These are phyloP conservation scores for Pichia nanzhaoensis DNA, from an alignment of 805 yeast genomes.

Conservation along the genomic window DNA sequence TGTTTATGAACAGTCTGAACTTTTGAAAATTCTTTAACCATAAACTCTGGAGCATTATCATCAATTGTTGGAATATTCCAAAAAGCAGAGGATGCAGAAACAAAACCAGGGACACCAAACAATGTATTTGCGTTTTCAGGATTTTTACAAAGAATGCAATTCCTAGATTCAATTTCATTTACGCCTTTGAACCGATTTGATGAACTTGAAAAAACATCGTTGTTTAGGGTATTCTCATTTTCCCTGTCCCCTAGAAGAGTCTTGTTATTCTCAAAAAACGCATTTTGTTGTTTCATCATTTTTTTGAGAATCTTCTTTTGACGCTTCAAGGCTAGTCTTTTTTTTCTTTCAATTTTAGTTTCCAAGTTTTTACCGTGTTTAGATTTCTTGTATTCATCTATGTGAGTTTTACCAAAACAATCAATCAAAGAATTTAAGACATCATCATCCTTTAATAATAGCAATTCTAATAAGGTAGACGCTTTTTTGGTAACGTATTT, in stretches of 20 bases:
- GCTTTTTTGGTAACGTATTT: constrained; percentile 48
- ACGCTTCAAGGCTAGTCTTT: constrained; percentile 53
- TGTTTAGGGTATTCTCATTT: constrained; percentile 4
- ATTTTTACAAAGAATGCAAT: constrained; percentile 57
- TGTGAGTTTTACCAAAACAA: constrained; percentile 51
- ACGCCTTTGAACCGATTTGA: neutral
- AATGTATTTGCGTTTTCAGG: constrained; percentile 37
- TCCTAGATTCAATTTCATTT: constrained; percentile 18
- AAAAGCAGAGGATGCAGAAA: constrained; percentile 39
- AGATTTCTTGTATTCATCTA: constrained; percentile 42
- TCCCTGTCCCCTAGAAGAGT: constrained; percentile 16
- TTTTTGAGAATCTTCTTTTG: constrained; percentile 55
- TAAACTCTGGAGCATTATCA: constrained; percentile 24
- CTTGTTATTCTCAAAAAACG: constrained; percentile 37
- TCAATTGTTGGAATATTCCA: constrained; percentile 40
- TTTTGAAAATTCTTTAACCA: constrained; percentile 18
- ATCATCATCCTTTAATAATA: constrained; percentile 42
- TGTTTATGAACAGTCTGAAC: constrained; percentile 3
- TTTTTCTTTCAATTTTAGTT: constrained; percentile 48
- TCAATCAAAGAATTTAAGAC: constrained; percentile 46
- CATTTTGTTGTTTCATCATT: constrained; percentile 48
- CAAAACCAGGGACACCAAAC: constrained; percentile 54
- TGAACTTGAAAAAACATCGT: constrained; percentile 9
- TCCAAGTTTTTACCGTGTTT: constrained; percentile 39
- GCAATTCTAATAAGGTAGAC: constrained; percentile 43